Evolutionary conservation across 495 filamentous ascomycete species (phyloP).

Genomic region (Trichoderma gamsii): DNA sequence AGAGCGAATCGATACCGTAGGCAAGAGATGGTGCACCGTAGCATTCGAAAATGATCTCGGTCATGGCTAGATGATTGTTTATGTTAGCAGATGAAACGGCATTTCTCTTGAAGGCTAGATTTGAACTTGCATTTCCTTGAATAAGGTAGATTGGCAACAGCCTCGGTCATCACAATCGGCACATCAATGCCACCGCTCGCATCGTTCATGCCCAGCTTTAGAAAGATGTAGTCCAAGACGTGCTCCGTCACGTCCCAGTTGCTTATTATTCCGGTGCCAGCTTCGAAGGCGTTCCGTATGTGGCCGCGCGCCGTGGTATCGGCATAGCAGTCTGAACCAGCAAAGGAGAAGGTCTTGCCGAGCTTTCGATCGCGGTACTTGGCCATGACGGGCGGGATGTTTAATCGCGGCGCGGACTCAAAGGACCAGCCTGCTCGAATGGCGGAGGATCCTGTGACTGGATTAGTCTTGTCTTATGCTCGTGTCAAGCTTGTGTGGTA

Average conservation of each 20-base stretch:
- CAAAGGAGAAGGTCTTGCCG: constrained; percentile 80
- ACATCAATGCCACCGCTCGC: constrained; percentile 65
- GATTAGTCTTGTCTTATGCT: background rate
- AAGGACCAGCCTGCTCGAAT: constrained; percentile 95
- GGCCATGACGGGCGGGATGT: constrained; percentile 82
- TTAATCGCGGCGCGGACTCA: constrained; percentile 69
- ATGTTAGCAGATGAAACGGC: background rate
- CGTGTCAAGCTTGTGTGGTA: background rate
- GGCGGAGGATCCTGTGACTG: constrained; percentile 64
- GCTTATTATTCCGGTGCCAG: constrained; percentile 79
- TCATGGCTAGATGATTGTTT: constrained; percentile 62
- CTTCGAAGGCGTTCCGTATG: constrained; percentile 84
- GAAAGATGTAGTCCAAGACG: constrained; percentile 82
- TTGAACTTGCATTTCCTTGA: constrained; percentile 66
- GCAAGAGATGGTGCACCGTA: constrained; percentile 82
- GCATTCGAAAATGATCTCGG: constrained; percentile 91
- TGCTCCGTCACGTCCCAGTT: constrained; percentile 98
- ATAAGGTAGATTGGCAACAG: constrained; percentile 83
- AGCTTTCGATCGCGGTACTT: constrained; percentile 91
- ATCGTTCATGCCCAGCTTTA: constrained; percentile 84
- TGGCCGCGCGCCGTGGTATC: constrained; percentile 91
- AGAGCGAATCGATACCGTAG: constrained; percentile 92
- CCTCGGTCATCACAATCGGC: constrained; percentile 93
- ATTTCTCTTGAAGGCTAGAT: background rate
- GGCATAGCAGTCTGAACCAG: constrained; percentile 84